Evolutionary conservation across 768 basidiomycete genomes (phyloP).

Genomic region (Psilocybe tampanensis): DNA sequence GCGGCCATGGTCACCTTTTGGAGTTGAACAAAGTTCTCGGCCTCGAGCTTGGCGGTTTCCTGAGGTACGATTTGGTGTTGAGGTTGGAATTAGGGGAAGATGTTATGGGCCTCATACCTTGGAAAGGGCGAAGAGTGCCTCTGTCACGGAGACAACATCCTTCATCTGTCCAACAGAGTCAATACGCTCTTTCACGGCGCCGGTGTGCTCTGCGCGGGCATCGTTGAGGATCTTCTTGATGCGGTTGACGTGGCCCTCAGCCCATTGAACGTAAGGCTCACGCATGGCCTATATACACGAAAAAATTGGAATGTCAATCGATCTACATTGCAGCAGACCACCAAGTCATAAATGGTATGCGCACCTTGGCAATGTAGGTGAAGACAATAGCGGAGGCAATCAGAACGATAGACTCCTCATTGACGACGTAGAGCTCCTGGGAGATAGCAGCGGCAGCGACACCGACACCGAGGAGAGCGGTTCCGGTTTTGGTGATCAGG

Average conservation of each 20-base stretch:
- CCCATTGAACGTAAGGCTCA: slow-evolving; percentile 93
- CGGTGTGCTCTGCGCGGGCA: slow-evolving; percentile 88
- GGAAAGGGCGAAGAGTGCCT: slow-evolving; percentile 89
- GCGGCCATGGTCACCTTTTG: slow-evolving; percentile 86
- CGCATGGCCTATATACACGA: slow-evolving; percentile 56
- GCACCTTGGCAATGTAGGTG: slow-evolving; percentile 78
- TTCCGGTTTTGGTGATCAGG: slow-evolving; percentile 93
- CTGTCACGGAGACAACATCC: slow-evolving; percentile 90
- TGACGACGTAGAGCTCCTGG: slow-evolving; percentile 95
- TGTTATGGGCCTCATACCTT: slow-evolving; percentile 55
- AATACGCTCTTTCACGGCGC: slow-evolving; percentile 93
- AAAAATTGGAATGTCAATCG: background rate
- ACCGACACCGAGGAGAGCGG: slow-evolving; percentile 89
- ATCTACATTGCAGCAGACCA: slow-evolving; percentile 11
- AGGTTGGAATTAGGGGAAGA: background rate
- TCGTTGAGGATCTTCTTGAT: slow-evolving; percentile 81
- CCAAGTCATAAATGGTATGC: slow-evolving; percentile 19
- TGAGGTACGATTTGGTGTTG: slow-evolving; percentile 30
- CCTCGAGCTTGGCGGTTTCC: slow-evolving; percentile 93
- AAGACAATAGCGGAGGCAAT: slow-evolving; percentile 84
- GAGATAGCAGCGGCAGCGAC: slow-evolving; percentile 91
- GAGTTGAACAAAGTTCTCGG: slow-evolving; percentile 85
- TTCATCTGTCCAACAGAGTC: slow-evolving; percentile 91
- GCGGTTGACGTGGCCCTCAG: slow-evolving; percentile 81
- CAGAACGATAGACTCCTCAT: slow-evolving; percentile 92